Base-by-base conservation (phyloP, 2,329 filamentous ascomycete species). In the Paradendryphiella salina region DNA sequence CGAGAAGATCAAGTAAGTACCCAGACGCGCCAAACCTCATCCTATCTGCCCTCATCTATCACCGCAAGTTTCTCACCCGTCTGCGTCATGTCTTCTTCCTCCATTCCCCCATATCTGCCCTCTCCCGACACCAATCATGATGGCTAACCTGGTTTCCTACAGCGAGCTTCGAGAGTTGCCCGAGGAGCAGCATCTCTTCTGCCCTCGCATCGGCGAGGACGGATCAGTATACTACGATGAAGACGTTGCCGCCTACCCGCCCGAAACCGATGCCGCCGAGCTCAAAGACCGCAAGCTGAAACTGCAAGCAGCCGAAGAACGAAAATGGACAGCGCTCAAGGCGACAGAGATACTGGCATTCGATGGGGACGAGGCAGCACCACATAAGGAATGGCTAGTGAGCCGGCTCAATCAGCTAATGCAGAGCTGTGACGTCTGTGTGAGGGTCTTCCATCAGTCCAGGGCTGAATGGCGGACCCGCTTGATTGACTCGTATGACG, bases 381-480 rank as follows among this genome's bases (percentile, higher is more conserved):
- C 67, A 34, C 76, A 76, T 52, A 73, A 76, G 45, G 63, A 72
- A 45, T 74, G 71, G 64, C 61, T 80, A 20, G 68, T 70, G 40
- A 59, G 64, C 7, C 63, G 72, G n/a, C 63, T 80, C 48, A 63
- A 71, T 37, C 57, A 56, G 11, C 74, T 78, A 53, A 73, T 81
- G 61, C 69, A 64, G 29, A 72, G 70, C 42, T 81, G 79, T 59
- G 78, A 80, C 52, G 73, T 80, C 55, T 81, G 79, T 61, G 73
- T 80, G 23, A 72, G 78, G 14, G 72, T 77, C 20, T 81, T 76
- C 50, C 76, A 81, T 60, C 73, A 76, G 40, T 71, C 72, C 6
- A 65, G 77, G 33, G 61, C 63, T 3, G 70, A 75, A 42, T 71
- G 79, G 61, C 72, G 68, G 37, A 63, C 66, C 13, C 65, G 64